phyloP scores from a whole-genome alignment of 805 yeast genomes.

The Wickerhamiella slavikovae region DNA sequence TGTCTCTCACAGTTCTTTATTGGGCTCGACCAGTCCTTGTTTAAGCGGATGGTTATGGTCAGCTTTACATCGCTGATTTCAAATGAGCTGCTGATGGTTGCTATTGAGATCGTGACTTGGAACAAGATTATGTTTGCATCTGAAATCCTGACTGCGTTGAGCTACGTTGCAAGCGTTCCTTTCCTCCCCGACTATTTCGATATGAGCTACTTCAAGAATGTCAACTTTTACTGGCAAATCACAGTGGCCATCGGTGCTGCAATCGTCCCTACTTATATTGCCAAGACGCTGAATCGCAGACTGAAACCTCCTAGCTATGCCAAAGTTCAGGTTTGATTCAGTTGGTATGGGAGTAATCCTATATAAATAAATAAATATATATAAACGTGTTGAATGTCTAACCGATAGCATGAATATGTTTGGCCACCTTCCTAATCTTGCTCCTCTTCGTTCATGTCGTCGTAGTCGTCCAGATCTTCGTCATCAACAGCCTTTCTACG shows the following conservation, averaged over 20 bases:
- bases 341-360: background rate
- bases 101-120: slow-evolving; percentile 85
- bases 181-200: slow-evolving; percentile 76
- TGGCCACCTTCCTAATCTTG: background rate
- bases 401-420: too few species aligned
- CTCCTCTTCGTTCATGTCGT: slow-evolving; percentile 4
- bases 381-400: background rate
- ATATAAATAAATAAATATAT: background rate
- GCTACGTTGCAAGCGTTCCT: slow-evolving; percentile 62
- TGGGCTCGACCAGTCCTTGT: slow-evolving; percentile 32
- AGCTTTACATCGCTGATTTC: slow-evolving; percentile 61
- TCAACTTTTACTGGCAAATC: slow-evolving; percentile 49
- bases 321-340: slow-evolving; percentile 43
- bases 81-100: slow-evolving; percentile 87
- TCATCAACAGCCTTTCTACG: slow-evolving; percentile 9
- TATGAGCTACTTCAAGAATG: slow-evolving; percentile 34
- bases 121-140: slow-evolving; percentile 52
- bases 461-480: slow-evolving; percentile 18
- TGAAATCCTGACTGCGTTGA: slow-evolving; percentile 44
- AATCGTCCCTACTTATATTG: slow-evolving; percentile 75
- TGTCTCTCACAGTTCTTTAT: slow-evolving; percentile 59
- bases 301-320: slow-evolving; percentile 92
- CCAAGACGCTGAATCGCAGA: slow-evolving; percentile 50
- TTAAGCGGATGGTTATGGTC: slow-evolving; percentile 63
- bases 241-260: slow-evolving; percentile 45